Conservation (phyloP, 2,329 filamentous ascomycete genomes). For the Colletotrichum tropicale region DNA sequence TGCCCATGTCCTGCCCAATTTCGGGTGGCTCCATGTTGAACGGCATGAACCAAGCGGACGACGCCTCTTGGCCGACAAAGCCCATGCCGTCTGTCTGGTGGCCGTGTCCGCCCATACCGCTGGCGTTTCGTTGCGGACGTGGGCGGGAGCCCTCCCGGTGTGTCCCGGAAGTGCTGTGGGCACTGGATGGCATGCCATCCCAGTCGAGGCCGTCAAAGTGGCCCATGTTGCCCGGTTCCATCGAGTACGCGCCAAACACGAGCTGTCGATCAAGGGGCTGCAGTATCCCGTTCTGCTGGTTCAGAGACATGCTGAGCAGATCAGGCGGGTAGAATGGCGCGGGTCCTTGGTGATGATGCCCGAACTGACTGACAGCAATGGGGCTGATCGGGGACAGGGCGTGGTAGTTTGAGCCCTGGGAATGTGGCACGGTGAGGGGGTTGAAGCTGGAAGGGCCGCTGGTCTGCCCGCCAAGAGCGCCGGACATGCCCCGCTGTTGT, state of each 20-base stretch:
- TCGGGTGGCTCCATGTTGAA: constrained; percentile 87
- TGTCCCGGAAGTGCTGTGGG: constrained; percentile 27
- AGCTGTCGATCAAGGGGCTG: constrained; percentile 78
- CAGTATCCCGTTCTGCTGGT: constrained; percentile 57
- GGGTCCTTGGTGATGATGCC: constrained; percentile 38
- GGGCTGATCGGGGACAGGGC: constrained; percentile 59
- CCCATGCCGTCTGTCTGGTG: constrained; percentile 20
- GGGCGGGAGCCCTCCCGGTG: constrained; percentile 20
- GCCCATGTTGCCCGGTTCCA: constrained; percentile 45
- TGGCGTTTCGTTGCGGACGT: constrained; percentile 25
- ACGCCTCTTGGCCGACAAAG: constrained; percentile 46
- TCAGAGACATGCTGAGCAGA: constrained; percentile 57
- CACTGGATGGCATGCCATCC: constrained; percentile 43
- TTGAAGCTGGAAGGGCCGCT: constrained; percentile 45
- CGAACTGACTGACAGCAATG: constrained; percentile 43
- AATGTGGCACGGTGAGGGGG: constrained; percentile 43
- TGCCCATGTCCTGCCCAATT: constrained; percentile 51
- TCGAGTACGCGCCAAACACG: constrained; percentile 75
- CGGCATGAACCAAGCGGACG: constrained; percentile 87
- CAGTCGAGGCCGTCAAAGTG: constrained; percentile 47
- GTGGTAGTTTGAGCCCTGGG: constrained; percentile 47
- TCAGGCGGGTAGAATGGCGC: constrained; percentile 53
- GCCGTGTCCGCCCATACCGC: constrained; percentile 33
- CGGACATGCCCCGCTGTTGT: constrained; percentile 48
- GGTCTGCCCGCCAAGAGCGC: constrained; percentile 43